A percentile compares a stretch with the other conserved stretches of the same genome.
Evolutionary conservation across 129 eudicot genomes (phyloP).

Genomic region (Heracleum sosnowskyi): DNA sequence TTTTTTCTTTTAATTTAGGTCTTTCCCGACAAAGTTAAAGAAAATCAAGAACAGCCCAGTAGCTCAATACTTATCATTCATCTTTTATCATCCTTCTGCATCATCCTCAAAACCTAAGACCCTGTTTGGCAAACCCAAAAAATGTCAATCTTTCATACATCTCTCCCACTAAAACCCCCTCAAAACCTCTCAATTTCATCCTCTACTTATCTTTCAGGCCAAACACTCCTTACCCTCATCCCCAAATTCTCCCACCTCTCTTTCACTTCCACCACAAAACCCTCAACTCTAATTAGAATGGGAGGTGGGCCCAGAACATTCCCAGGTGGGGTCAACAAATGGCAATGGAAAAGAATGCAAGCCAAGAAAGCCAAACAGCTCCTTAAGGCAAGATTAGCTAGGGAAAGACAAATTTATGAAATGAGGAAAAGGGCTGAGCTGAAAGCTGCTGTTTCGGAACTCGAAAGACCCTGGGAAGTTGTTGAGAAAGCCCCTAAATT

Average conservation of each 20-base stretch:
- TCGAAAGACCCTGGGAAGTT: constrained; percentile 89
- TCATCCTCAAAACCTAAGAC: not conserved
- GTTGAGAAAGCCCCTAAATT: constrained; percentile 66
- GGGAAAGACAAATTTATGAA: constrained; percentile 87
- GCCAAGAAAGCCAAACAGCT: constrained; percentile 71
- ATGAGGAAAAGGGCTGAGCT: constrained; percentile 92
- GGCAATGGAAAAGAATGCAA: constrained; percentile 99
- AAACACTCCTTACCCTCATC: constrained; percentile 12
- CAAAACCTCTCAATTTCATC: constrained; percentile 40
- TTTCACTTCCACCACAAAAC: constrained; percentile 23
- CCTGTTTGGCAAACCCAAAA: constrained; percentile 6
- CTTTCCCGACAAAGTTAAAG: not conserved
- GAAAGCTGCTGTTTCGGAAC: constrained; percentile 71
- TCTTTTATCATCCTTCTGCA: not conserved
- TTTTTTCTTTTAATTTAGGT: not conserved
- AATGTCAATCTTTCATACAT: constrained; percentile 30
- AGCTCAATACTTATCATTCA: not conserved
- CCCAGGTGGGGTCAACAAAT: constrained; percentile 92
- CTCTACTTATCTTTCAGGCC: constrained; percentile 17
- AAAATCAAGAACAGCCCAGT: constrained; percentile 1
- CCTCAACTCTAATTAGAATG: constrained; percentile 62
- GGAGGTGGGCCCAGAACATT: constrained; percentile 95
- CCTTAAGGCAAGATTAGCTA: constrained; percentile 72
- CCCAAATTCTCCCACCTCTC: constrained; percentile 28
- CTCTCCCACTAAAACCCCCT: constrained; percentile 16